These are phyloP conservation scores for Aspergillus viridinutans DNA, from an alignment of 2,329 filamentous ascomycete species.

Conservation along the genomic window DNA sequence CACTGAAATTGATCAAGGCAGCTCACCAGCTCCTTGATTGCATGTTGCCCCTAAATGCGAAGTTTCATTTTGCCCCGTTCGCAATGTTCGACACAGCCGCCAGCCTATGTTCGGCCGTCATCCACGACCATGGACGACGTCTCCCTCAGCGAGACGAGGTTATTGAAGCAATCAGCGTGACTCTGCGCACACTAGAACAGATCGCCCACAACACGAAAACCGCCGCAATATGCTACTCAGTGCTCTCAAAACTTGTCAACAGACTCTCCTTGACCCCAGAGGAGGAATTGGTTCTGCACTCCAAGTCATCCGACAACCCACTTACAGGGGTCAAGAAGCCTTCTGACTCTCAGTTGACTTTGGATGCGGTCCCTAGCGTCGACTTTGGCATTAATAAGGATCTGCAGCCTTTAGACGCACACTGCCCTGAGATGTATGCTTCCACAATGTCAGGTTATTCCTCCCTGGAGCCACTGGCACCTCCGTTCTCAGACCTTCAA, in stretches of 20 bases:
- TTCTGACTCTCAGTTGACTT: neutral
- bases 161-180: constrained; percentile 36
- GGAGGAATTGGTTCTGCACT: neutral
- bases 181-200: constrained; percentile 32
- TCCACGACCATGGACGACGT: constrained; percentile 45
- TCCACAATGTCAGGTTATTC: neutral
- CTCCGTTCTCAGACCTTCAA: neutral
- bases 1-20: constrained; percentile 41
- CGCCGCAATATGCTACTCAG: constrained; percentile 20
- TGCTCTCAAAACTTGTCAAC: constrained; percentile 18
- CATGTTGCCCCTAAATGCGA: constrained; percentile 42
- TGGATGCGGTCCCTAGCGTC: neutral
- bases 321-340: constrained; percentile 1
- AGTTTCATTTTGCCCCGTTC: constrained; percentile 50
- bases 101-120: constrained; percentile 48
- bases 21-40: constrained; percentile 42
- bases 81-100: constrained; percentile 51
- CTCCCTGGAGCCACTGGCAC: neutral
- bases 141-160: constrained; percentile 42
- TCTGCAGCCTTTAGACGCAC: neutral
- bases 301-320: constrained; percentile 2
- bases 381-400: neutral
- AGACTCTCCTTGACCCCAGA: constrained; percentile 9
- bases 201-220: constrained; percentile 19
- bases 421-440: neutral